Evolutionary conservation across 2,329 filamentous ascomycete species (phyloP).

Genomic region (Cyclaneusma minus): DNA sequence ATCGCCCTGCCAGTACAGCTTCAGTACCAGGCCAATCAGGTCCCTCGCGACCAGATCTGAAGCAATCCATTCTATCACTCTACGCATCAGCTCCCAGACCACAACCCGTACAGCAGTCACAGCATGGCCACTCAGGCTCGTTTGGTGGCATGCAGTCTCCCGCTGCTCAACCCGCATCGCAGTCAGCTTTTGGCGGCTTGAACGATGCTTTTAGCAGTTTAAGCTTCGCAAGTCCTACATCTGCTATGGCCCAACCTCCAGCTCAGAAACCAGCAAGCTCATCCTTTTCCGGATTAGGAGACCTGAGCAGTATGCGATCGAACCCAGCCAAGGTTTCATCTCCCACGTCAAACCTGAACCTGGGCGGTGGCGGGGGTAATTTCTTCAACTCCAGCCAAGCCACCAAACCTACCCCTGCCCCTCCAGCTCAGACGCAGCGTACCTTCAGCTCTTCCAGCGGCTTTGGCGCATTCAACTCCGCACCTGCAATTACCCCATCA

Average conservation of each 20-base stretch:
- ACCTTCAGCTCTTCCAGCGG: slow-evolving; percentile 39
- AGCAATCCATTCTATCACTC: slow-evolving; percentile 91
- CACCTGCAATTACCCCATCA: slow-evolving; percentile 23
- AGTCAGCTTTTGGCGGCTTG: slow-evolving; percentile 37
- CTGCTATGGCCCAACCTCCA: slow-evolving; percentile 23
- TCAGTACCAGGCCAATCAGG: slow-evolving; percentile 42
- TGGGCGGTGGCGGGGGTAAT: slow-evolving; percentile 43
- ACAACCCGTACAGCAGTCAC: slow-evolving; percentile 35
- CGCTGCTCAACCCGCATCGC: slow-evolving; percentile 23
- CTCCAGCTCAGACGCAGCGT: slow-evolving; percentile 27
- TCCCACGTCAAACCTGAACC: slow-evolving; percentile 24
- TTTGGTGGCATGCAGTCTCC: slow-evolving; percentile 55
- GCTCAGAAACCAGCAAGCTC: slow-evolving; percentile 19
- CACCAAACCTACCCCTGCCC: slow-evolving; percentile 20
- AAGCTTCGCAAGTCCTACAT: slow-evolving; percentile 39
- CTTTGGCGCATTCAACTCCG: slow-evolving; percentile 43
- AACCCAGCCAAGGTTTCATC: slow-evolving; percentile 26
- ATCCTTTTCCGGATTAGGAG: slow-evolving; percentile 32
- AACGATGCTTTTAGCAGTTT: slow-evolving; percentile 68
- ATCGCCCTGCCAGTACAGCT: slow-evolving; percentile 68
- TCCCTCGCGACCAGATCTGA: slow-evolving; percentile 78
- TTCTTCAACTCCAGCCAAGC: slow-evolving; percentile 70
- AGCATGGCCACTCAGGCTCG: slow-evolving; percentile 42
- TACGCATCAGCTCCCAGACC: slow-evolving; percentile 76
- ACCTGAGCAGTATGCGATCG: slow-evolving; percentile 23